These are phyloP conservation scores for Prunus fruticosa DNA, from an alignment of 306 rosid genomes.

Conservation along the genomic window DNA sequence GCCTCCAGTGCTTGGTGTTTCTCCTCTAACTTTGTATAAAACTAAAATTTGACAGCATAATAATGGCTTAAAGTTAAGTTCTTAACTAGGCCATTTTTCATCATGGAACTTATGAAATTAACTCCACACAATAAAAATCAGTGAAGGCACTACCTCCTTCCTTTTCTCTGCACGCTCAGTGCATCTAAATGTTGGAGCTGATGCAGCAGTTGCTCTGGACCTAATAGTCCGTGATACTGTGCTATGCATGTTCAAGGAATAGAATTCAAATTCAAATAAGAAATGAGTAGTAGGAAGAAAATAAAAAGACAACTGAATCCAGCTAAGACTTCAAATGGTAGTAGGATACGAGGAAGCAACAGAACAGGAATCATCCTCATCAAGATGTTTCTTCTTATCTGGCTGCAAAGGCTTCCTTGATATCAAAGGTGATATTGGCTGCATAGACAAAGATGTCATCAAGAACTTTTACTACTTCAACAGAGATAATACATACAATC, in stretches of 20 bases:
- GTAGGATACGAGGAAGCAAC: conserved; percentile 80
- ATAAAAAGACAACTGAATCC: background rate
- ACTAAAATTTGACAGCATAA: conserved; percentile 41
- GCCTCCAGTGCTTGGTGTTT: conserved; percentile 88
- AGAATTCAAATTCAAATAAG: conserved; percentile 23
- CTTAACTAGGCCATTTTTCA: background rate
- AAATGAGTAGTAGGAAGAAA: conserved; percentile 9
- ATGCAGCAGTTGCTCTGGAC: conserved; percentile 57
- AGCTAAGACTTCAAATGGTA: conserved; percentile 22
- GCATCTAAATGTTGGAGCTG: conserved; percentile 76
- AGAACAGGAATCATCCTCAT: conserved; percentile 90
- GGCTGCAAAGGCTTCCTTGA: conserved; percentile 74
- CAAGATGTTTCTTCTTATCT: conserved; percentile 79
- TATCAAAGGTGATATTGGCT: conserved; percentile 54
- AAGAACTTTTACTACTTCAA: background rate
- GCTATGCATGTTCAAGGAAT: conserved; percentile 52
- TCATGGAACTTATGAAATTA: conserved; percentile 12
- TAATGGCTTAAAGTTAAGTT: background rate
- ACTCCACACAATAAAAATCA: conserved; percentile 14
- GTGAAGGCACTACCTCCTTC: conserved; percentile 62
- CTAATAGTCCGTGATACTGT: conserved; percentile 42
- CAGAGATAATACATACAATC: background rate
- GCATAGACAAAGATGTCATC: conserved; percentile 32
- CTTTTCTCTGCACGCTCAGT: conserved; percentile 89
- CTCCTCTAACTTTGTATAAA: conserved; percentile 81